Evolutionary conservation across 441 rosid species (phyloP), one percentile per base, ranked within the genome.

Genomic region (Gossypium gossypioides): DNA sequence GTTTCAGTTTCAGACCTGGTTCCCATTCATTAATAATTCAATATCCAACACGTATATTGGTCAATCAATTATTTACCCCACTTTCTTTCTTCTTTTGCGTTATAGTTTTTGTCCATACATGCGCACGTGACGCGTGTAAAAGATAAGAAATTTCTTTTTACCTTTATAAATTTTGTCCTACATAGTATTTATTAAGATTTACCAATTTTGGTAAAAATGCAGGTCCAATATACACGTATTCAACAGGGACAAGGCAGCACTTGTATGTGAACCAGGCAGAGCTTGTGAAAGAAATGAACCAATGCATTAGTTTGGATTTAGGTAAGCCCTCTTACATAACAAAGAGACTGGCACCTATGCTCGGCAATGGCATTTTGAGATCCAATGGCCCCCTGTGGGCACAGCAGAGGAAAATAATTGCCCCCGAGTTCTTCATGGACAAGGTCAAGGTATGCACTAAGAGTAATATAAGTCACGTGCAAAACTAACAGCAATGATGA

Each of bases 331-430:
- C 89, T 48, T 89, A 87, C 73, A 69, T 89, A 51, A 86, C 92
- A 51, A 84, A 87, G 78, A 85, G 84, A 52, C 85, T 88, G 21
- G 83, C 80, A 2, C 91, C 96, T 5, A 74, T 88, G 79, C 83
- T 91, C 0, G 97, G 97, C 65, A 84, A 84, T 75, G 96, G 97
- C 69, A 84, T 91, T 50, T 74, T 82, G 76, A 84, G 93, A 34
- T 87, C 97, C 74, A 91, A 91, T 60, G 95, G 95, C 44, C 88
- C 67, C 50, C 40, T 77, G 8, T 89, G 97, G 97, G 91, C 90
- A 16, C 84, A 85, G 16, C 91, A 88, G 76, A 83, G 93, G 55
- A 87, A 90, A 67, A 85, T 91, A 29, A 79, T 91, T 1, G 97
- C 94, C 9, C 92, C 94, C 0, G 92, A 89, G 78, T 89, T 89